Conservation (phyloP, 2,329 filamentous ascomycete genomes). For the Fusarium sp. region DNA sequence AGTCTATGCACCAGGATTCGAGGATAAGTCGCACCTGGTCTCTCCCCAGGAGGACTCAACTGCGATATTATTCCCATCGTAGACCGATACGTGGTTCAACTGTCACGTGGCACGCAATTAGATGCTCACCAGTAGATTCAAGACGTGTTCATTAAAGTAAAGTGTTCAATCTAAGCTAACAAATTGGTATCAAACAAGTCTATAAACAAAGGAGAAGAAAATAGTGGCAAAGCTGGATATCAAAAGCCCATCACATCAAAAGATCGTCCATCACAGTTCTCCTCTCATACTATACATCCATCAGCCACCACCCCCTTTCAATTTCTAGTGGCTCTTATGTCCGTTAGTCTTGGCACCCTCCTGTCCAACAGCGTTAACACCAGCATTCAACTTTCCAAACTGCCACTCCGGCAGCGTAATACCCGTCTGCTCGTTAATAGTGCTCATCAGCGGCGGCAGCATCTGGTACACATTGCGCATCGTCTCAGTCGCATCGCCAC, state of each 20-base stretch:
- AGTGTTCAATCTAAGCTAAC: neutral
- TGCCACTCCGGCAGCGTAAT: slow-evolving; percentile 84
- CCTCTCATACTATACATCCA: neutral
- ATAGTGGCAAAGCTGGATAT: slow-evolving; percentile 9
- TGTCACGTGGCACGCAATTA: fast-evolving
- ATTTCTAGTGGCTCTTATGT: slow-evolving; percentile 17
- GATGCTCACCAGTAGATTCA: neutral
- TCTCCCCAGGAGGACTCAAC: neutral
- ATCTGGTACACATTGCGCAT: slow-evolving; percentile 88
- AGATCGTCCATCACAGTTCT: neutral
- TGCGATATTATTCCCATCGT: neutral
- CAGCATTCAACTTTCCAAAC: slow-evolving; percentile 60
- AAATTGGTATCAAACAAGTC: slow-evolving; percentile 30
- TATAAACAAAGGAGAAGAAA: slow-evolving; percentile 15
- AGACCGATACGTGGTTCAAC: fast-evolving
- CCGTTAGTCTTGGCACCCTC: slow-evolving; percentile 40
- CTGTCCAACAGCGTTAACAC: slow-evolving; percentile 46
- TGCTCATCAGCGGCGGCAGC: slow-evolving; percentile 82
- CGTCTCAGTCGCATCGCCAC: slow-evolving; percentile 63
- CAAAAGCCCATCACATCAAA: neutral
- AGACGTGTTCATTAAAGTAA: neutral
- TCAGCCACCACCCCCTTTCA: no score
- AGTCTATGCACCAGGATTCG: neutral
- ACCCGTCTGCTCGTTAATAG: slow-evolving; percentile 89
- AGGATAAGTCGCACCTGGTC: neutral